Base-by-base conservation (phyloP, 371 early-diverging fungal species). In the Massospora cicadina region DNA sequence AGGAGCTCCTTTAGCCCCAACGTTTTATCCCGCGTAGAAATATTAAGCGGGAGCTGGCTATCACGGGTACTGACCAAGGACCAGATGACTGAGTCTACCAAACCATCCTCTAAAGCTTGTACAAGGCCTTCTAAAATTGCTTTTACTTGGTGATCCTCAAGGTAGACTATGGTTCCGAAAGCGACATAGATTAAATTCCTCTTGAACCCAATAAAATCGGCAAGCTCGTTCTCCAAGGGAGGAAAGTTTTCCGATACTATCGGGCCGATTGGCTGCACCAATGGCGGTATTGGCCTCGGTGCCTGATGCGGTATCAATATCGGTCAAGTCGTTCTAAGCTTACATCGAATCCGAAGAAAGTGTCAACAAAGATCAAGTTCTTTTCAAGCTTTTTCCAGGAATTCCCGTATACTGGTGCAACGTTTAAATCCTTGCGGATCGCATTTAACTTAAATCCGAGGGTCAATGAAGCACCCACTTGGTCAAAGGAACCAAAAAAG, bases 71-170 rank as follows among this genome's bases (percentile, higher is more conserved):
- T 55, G 1, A 65, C 53, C 17, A 66, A 58, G 24, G 69, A 64
- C 76, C 73, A 76, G 2, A 76, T 62, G 17, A 76, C 59, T 1
- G 72, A 74, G 64, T 76, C 74, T 10, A 73, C 28, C 2, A 43
- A 2, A 0, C 69, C 62, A 21, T 62, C 26, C 25, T 72, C 63
- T 10, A 68, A 23, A 1, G 58, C 28, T 23, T 61, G 53, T 0
- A 71, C 3, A 2, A 74, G 55, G 21, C 65, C 59, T 0, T 62
- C 54, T 24, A 76, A 10, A 26, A 76, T 64, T 0, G 67, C 33
- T 1, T 62, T n/a, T 1, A 69, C 62, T 53, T 69, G 68, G 0
- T 63, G 0, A n/a, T 23, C 17, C 5, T 31, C 25, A 2, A 67
- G 55, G 2, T 25, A 10, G 1, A 60, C 69, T 32, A 69, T 62